Evolutionary conservation across 2,329 filamentous ascomycete species (phyloP).

Genomic region (Colletotrichum lini): DNA sequence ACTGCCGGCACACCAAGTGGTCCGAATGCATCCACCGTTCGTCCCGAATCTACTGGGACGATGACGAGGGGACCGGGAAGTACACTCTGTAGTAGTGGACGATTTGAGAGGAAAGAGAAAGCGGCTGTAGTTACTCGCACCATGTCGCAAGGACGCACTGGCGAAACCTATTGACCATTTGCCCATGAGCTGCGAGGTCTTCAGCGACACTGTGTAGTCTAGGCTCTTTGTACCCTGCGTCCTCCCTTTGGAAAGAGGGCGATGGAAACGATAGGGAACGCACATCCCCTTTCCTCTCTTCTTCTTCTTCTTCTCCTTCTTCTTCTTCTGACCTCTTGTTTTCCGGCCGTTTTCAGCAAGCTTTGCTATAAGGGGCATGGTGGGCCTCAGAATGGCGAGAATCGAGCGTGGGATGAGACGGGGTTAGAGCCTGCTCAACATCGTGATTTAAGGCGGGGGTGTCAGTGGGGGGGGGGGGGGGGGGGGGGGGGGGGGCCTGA

Average conservation of each 20-base stretch:
- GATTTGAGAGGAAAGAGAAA: not conserved
- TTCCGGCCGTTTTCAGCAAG: not conserved
- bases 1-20: constrained; percentile 10
- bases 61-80: not conserved
- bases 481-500: not conserved
- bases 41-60: not conserved
- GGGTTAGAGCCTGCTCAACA: not conserved
- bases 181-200: not conserved
- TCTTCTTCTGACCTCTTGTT: too few species aligned
- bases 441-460: not conserved
- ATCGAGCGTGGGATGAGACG: not conserved
- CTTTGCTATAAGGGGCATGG: not conserved
- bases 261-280: not conserved
- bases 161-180: constrained; percentile 26
- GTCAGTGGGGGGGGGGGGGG: not conserved
- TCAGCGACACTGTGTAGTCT: not conserved
- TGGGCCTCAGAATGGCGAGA: not conserved
- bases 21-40: not conserved
- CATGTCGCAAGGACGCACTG: constrained; percentile 1
- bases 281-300: not conserved
- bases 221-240: not conserved
- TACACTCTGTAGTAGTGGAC: not conserved
- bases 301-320: not conserved
- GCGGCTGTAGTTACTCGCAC: constrained; percentile 2
- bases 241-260: not conserved